These are phyloP conservation scores for Lentinula edodes DNA, from an alignment of 768 basidiomycete genomes.

Conservation along the genomic window DNA sequence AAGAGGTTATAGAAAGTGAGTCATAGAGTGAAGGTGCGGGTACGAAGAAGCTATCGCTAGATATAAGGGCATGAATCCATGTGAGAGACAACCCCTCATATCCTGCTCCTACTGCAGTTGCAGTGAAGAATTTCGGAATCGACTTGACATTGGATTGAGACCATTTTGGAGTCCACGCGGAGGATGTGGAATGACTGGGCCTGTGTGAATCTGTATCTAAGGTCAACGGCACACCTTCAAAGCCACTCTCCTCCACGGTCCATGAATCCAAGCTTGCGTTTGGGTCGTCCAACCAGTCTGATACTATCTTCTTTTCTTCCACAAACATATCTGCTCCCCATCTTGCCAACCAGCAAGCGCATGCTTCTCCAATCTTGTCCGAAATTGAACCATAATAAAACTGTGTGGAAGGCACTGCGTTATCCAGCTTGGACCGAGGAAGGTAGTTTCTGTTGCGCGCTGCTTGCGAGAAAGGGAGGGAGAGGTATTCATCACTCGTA, in stretches of 20 bases:
- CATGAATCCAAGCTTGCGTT: constrained; percentile 22
- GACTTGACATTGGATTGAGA: not conserved
- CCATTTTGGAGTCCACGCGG: constrained; percentile 9
- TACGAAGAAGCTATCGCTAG: constrained; percentile 78
- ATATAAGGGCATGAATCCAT: constrained; percentile 72
- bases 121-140: constrained; percentile 63
- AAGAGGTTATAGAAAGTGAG: not conserved
- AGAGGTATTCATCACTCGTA: constrained; percentile 17
- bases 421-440: not conserved
- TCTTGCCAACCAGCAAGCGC: constrained; percentile 79
- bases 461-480: not conserved
- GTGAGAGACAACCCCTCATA: constrained; percentile 62
- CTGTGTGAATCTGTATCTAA: not conserved
- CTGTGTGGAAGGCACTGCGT: constrained; percentile 13
- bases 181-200: not conserved
- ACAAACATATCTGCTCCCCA: constrained; percentile 82
- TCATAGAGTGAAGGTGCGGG: not conserved
- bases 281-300: constrained; percentile 12
- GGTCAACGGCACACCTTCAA: not conserved
- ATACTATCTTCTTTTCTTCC: constrained; percentile 43
- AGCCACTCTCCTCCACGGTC: not conserved
- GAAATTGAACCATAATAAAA: constrained; percentile 86
- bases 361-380: constrained; percentile 88
- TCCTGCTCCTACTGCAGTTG: not conserved
- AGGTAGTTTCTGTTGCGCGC: constrained; percentile 3